Base-by-base conservation (phyloP, 2,329 filamentous ascomycete species). In the Colletotrichum tabaci region DNA sequence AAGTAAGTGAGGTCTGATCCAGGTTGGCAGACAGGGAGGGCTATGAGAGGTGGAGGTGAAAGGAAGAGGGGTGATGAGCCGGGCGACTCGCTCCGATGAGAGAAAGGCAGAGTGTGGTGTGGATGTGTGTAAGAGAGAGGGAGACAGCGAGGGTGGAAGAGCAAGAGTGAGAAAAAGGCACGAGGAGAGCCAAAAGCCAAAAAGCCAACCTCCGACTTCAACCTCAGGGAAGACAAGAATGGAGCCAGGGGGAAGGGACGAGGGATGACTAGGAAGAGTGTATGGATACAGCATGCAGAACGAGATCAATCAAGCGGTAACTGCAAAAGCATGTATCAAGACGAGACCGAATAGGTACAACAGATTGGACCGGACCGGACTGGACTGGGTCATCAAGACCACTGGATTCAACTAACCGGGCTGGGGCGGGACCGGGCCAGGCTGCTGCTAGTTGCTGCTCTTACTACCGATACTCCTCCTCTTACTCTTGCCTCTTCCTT, bases 191-290 rank as follows among this genome's bases (percentile, higher is more conserved):
- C 23, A 6, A 35, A 53, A 35, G 4, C 18, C 44, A 30, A 53
- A 61, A 61, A 61, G 26, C 46, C 62, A 35, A 61, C 61, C 35
- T 57, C 44, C 40, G 35, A 56, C 55, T 26, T 55, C 40, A 21
- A 12, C 44, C 62, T 70, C 47, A 66, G 53, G 47, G 40, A 23
- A 40, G 62, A 46, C 67, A 55, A 60, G 50, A 62, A 56, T 67
- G 56, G 23, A 49, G 55, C 44, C 10, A 21, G 40, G 12, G 15
- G 26, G 30, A 30, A 30, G 30, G 30, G 46, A 60, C 40, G n/a
- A 18, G 15, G 30, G 40, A n/a, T 47, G 61, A 47, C 61, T 42
- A 60, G 61, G 46, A 55, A 60, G 46, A 47, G 30, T 26, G 61
- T 47, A 40, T 47, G 60, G 60, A 30, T 60, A 47, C 55, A 66